phyloP scores from a whole-genome alignment of 169 alveolate species.

The Cryptosporidium viatorum region DNA sequence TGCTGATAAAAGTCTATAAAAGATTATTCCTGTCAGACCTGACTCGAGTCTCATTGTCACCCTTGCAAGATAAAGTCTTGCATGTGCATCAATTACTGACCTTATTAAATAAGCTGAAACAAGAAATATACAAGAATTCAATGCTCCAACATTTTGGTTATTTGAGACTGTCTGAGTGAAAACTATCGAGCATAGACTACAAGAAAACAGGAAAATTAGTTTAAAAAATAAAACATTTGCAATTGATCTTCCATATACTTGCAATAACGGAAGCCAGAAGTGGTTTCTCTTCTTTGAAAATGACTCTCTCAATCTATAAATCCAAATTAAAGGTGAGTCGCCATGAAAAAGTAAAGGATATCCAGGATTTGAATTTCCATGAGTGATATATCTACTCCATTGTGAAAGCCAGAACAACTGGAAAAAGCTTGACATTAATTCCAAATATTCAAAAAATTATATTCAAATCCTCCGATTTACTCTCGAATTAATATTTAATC shows the following conservation, averaged over 20 bases:
- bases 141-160: background rate
- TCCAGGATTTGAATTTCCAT: conserved; percentile 21
- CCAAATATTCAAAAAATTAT: background rate
- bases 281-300: background rate
- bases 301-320: conserved; percentile 53
- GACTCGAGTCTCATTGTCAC: conserved; percentile 57
- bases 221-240: conserved; percentile 13
- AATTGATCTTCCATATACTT: conserved; percentile 56
- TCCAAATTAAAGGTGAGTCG: conserved; percentile 56
- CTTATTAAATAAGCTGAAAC: conserved; percentile 17
- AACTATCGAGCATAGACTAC: conserved; percentile 41
- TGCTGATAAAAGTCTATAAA: conserved; percentile 39
- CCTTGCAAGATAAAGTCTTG: conserved; percentile 67
- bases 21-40: conserved; percentile 51
- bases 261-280: conserved; percentile 52
- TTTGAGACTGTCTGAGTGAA: conserved; percentile 17
- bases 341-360: conserved; percentile 53
- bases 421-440: conserved; percentile 23
- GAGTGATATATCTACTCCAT: conserved; percentile 45
- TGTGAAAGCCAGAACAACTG: conserved; percentile 51
- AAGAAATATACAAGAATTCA: conserved; percentile 9
- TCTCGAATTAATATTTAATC: no score
- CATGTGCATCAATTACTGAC: conserved; percentile 62
- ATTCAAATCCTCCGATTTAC: background rate
- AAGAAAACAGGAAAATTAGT: conserved; percentile 38